Percentiles rank a stretch among this genome's conserved stretches.
These are phyloP conservation scores for Salix suchowensis DNA, from an alignment of 345 rosid species.

Conservation along the genomic window DNA sequence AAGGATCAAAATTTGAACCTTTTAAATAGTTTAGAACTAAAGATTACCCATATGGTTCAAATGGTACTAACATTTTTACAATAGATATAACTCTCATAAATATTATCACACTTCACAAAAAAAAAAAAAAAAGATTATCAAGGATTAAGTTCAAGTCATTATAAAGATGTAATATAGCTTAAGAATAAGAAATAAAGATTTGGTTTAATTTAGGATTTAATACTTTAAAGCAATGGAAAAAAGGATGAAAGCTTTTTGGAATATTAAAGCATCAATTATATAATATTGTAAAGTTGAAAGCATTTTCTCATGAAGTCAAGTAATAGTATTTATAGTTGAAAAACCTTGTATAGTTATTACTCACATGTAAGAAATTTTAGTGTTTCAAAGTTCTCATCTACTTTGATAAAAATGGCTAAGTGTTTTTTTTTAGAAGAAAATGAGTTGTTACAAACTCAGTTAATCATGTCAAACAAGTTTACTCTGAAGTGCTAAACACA, in stretches of 20 bases:
- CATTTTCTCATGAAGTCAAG: background rate
- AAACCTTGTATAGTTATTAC: background rate
- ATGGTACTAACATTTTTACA: background rate
- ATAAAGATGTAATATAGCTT: background rate
- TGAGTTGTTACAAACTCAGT: background rate
- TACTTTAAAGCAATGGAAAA: background rate
- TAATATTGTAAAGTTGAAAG: background rate
- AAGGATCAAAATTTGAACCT: background rate
- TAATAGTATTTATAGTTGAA: background rate
- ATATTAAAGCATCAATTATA: background rate
- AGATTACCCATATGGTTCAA: background rate
- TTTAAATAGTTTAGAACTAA: background rate
- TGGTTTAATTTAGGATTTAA: background rate
- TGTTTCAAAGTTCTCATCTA: background rate
- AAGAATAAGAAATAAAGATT: background rate
- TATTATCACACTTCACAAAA: background rate
- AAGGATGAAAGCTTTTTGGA: background rate
- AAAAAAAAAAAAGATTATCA: background rate
- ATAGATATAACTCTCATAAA: background rate
- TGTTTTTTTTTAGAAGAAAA: background rate
- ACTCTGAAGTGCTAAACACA: background rate
- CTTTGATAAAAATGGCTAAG: background rate
- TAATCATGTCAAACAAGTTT: background rate
- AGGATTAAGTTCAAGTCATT: background rate
- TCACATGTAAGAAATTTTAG: background rate